Evolutionary conservation across 257 asterid genomes (phyloP).

Genomic region (Nicotiana otophora): DNA sequence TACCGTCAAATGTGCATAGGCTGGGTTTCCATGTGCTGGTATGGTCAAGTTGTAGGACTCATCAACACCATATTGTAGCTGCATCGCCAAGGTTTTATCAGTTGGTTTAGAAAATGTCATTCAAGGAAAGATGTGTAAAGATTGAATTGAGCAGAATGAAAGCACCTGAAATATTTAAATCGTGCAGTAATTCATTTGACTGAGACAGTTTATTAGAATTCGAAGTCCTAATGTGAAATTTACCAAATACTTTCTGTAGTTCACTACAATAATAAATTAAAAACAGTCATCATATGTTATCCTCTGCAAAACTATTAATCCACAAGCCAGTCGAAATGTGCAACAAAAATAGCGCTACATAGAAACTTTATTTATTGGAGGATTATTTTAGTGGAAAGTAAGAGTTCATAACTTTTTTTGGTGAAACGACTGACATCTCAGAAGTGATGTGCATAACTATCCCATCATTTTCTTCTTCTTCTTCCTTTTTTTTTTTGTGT

Average conservation of each 20-base stretch:
- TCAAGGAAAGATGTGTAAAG: not conserved
- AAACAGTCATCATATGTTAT: not conserved
- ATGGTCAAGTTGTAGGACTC: constrained; percentile 67
- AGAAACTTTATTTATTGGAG: not conserved
- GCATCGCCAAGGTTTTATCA: constrained; percentile 17
- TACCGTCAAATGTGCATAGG: constrained; percentile 64
- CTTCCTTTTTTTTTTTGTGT: not conserved
- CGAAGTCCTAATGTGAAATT: not conserved
- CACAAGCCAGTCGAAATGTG: not conserved
- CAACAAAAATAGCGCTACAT: not conserved
- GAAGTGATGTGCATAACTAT: not conserved
- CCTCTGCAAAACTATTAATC: not conserved
- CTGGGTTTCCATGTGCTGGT: constrained; percentile 43
- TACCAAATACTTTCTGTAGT: not conserved
- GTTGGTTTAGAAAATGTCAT: not conserved
- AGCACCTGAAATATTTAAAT: not conserved
- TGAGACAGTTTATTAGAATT: not conserved
- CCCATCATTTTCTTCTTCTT: not conserved
- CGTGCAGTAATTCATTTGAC: not conserved
- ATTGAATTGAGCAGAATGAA: not conserved
- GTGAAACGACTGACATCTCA: not conserved
- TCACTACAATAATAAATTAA: not conserved
- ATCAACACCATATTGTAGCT: constrained; percentile 72
- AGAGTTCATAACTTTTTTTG: not conserved
- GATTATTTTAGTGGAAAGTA: not conserved